phyloP scores from a whole-genome alignment of 2,329 filamentous ascomycete genomes.

The Onygenales sp. region DNA sequence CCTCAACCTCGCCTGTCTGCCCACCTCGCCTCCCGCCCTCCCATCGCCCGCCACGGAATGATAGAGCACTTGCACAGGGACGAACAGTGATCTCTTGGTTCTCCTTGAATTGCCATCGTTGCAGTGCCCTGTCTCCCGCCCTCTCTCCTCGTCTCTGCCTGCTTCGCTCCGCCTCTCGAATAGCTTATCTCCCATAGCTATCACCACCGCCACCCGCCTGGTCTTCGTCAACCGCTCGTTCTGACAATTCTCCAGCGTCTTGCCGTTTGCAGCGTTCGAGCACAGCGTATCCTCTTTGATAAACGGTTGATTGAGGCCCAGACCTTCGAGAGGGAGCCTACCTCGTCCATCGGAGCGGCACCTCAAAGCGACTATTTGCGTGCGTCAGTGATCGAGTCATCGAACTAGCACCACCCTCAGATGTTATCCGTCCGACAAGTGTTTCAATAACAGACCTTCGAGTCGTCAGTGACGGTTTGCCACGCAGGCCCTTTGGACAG shows the following conservation, averaged over 20 bases:
- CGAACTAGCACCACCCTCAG: constrained; percentile 1
- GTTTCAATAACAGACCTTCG: constrained; percentile 3
- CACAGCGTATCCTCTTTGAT: too few species aligned
- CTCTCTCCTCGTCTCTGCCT: constrained; percentile 9
- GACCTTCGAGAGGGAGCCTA: not conserved
- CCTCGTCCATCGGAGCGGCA: too few species aligned
- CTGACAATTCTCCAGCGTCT: not conserved
- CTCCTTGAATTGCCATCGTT: constrained; percentile 12
- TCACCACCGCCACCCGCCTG: not conserved
- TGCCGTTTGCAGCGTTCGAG: too few species aligned
- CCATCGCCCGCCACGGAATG: constrained; percentile 11
- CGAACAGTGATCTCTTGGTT: not conserved
- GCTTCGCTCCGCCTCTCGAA: not conserved
- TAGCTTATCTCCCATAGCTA: too few species aligned
- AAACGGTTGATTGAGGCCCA: not conserved
- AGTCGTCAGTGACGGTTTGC: constrained; percentile 5
- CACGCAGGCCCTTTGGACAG: constrained; percentile 2
- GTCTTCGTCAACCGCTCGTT: not conserved
- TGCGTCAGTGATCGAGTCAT: not conserved
- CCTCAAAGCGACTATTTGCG: not conserved
- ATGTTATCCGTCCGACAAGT: constrained; percentile 3
- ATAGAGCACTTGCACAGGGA: not conserved
- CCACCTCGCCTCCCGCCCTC: constrained; percentile 9
- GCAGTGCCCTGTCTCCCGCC: constrained; percentile 20
- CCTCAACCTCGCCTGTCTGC: not conserved